Base-by-base conservation (phyloP, 2,329 filamentous ascomycete genomes). In the Corniculantispora saksenae region DNA sequence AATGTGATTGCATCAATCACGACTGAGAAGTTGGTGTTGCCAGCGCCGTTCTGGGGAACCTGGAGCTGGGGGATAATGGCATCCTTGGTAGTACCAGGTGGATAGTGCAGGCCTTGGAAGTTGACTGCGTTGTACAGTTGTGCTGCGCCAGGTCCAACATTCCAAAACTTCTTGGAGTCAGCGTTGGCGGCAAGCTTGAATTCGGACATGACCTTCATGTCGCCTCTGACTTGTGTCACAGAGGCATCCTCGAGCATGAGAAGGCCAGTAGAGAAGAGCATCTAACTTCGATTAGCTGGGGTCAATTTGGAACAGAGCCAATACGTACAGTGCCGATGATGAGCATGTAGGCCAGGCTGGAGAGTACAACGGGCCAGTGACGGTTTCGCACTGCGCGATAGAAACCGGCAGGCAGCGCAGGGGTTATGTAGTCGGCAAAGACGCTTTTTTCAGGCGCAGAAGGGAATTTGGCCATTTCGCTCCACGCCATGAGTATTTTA, bases 341-440 rank as follows among this genome's bases (percentile, higher is more conserved):
- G 10, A 75, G 54, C 12, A 74, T 47, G 51, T 73, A 74, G 4
- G 70, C 70, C 0, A 67, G 17, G 21, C 71, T 73, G 2, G 69
- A 69, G 21, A 70, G 54, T 3, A 68, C 61, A 2, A 75, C 71
- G 6, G 67, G 61, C 59, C 67, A 69, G 55, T 75, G 72, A 1
- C 68, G 66, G 54, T 72, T 72, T n/a, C 61, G 69, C 3, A 71
- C 27, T 8, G 74, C 68, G 7, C 43, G 61, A 64, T 62, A 74
- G 6, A 76, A 66, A 25, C 67, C 70, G 1, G 67, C 61, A 21
- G 56, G 56, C 5, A 59, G 27, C 69, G 64, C 19, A 73, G 73
- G 72, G 1, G 74, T 74, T 2, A 74, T 61, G 56, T 75, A 76
- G 54, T 76, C 74, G n/a, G 75, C 65, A 1, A 73, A 61, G 3